A percentile compares a stretch with the other conserved stretches of the same genome.
Evolutionary conservation across 2,329 filamentous ascomycete species (phyloP).

Genomic region (Truncatella angustata): DNA sequence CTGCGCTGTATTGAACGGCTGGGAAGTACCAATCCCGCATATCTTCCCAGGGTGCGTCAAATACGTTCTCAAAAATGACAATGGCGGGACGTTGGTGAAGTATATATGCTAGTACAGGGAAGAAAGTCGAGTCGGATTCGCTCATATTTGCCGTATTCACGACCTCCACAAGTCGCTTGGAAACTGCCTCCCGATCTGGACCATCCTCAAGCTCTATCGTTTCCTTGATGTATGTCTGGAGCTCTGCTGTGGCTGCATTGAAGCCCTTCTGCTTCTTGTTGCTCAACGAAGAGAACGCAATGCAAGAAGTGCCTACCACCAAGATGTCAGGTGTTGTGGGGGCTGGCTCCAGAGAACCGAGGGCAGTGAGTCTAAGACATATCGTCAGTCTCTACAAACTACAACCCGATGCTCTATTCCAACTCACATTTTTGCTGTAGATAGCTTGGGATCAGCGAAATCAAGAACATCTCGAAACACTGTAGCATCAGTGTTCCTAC

Average conservation of each 20-base stretch:
- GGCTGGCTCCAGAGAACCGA: slow-evolving; percentile 59
- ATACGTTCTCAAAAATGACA: slow-evolving; percentile 72
- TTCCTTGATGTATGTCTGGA: not conserved
- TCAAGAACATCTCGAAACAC: slow-evolving; percentile 62
- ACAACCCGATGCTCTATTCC: not conserved
- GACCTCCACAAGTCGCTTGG: slow-evolving; percentile 40
- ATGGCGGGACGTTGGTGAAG: slow-evolving; percentile 55
- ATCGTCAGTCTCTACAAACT: not conserved
- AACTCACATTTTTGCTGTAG: slow-evolving; percentile 41
- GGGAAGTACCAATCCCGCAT: slow-evolving; percentile 40
- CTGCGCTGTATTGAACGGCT: slow-evolving; percentile 54
- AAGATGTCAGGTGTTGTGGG: slow-evolving; percentile 60
- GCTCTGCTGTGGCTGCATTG: slow-evolving; percentile 23
- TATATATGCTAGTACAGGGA: slow-evolving; percentile 58
- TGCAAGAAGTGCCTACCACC: slow-evolving; percentile 72
- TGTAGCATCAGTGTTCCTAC: slow-evolving; percentile 53
- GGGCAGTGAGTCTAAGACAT: slow-evolving; percentile 58
- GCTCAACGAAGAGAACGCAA: slow-evolving; percentile 71
- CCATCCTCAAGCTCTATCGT: not conserved
- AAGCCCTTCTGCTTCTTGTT: slow-evolving; percentile 41
- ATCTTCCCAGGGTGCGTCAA: slow-evolving; percentile 55
- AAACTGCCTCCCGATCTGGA: slow-evolving; percentile 22
- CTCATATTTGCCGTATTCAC: slow-evolving; percentile 59
- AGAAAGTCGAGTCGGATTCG: slow-evolving; percentile 66
- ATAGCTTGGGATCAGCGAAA: slow-evolving; percentile 37